Conservation (phyloP, 495 filamentous ascomycete genomes). For the Penicillium lividum region DNA sequence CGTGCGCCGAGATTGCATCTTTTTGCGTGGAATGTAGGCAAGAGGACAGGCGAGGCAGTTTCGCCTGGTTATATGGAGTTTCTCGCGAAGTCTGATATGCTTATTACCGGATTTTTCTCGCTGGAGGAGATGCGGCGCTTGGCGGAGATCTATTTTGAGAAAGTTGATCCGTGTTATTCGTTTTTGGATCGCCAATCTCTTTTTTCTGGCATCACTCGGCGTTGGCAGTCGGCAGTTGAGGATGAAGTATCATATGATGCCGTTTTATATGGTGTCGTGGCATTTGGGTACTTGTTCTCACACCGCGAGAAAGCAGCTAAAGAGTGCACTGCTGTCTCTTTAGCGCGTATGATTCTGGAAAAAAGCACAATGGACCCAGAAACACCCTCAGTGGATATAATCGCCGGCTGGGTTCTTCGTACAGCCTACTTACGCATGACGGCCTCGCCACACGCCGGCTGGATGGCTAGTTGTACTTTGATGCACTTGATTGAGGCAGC, state of each 20-base stretch:
- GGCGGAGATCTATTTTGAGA: constrained; percentile 49
- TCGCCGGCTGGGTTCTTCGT: constrained; percentile 55
- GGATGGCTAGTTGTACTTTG: constrained; percentile 56
- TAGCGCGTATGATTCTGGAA: constrained; percentile 48
- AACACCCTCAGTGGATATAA: constrained; percentile 35
- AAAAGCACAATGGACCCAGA: constrained; percentile 33
- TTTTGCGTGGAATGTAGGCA: constrained; percentile 58
- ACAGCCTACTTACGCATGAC: constrained; percentile 54
- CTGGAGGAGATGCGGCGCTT: constrained; percentile 43
- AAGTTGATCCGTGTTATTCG: constrained; percentile 51
- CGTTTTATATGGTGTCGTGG: constrained; percentile 50
- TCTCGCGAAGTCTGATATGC: constrained; percentile 1
- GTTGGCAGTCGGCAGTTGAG: constrained; percentile 30
- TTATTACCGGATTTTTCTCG: constrained; percentile 41
- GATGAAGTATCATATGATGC: constrained; percentile 41
- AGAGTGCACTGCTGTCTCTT: constrained; percentile 42
- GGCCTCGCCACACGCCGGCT: constrained; percentile 51
- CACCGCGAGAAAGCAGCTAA: constrained; percentile 26
- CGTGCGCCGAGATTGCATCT: constrained; percentile 54
- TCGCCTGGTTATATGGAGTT: too few species aligned
- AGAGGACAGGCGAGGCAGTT: constrained; percentile 19
- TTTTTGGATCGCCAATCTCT: constrained; percentile 48
- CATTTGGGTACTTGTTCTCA: constrained; percentile 51
- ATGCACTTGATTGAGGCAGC: constrained; percentile 58
- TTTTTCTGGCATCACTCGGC: constrained; percentile 29